phyloP scores from a whole-genome alignment of 2,329 filamentous ascomycete species.

The Paraphaeosphaeria sporulosa region DNA sequence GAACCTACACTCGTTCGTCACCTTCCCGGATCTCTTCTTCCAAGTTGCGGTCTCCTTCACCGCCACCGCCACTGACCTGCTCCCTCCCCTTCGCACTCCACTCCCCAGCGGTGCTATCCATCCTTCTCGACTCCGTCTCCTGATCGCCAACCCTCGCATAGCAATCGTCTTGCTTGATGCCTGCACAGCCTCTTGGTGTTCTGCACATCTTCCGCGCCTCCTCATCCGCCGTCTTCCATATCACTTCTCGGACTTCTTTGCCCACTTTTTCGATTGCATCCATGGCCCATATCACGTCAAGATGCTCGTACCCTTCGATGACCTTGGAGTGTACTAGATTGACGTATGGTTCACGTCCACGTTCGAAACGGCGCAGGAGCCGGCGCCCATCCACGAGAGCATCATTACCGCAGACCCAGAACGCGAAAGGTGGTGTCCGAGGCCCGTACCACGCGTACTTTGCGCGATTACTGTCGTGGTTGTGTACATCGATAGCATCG shows the following conservation, averaged over 20 bases:
- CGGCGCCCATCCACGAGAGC: slow-evolving; percentile 82
- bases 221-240: slow-evolving; percentile 77
- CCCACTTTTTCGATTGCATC: slow-evolving; percentile 86
- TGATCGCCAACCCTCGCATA: slow-evolving; percentile 30
- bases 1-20: slow-evolving; percentile 9
- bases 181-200: slow-evolving; percentile 70
- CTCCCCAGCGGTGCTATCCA: slow-evolving; percentile 41
- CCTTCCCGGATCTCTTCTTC: slow-evolving; percentile 21
- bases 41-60: slow-evolving; percentile 32
- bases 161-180: slow-evolving; percentile 35
- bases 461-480: slow-evolving; percentile 52
- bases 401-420: slow-evolving; percentile 88
- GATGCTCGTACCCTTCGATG: slow-evolving; percentile 84
- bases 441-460: slow-evolving; percentile 80
- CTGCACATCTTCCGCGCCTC: slow-evolving; percentile 67
- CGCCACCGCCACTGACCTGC: slow-evolving; percentile 37
- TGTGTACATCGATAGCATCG: slow-evolving; percentile 10
- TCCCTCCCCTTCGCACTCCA: slow-evolving; percentile 39
- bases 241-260: slow-evolving; percentile 76
- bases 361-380: slow-evolving; percentile 76
- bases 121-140: slow-evolving; percentile 24
- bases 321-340: slow-evolving; percentile 81
- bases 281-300: slow-evolving; percentile 96
- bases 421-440: slow-evolving; percentile 79
- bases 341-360: slow-evolving; percentile 81